These are phyloP conservation scores for Amesomyces nigricolor DNA, from an alignment of 2,329 filamentous ascomycete species.

Conservation along the genomic window DNA sequence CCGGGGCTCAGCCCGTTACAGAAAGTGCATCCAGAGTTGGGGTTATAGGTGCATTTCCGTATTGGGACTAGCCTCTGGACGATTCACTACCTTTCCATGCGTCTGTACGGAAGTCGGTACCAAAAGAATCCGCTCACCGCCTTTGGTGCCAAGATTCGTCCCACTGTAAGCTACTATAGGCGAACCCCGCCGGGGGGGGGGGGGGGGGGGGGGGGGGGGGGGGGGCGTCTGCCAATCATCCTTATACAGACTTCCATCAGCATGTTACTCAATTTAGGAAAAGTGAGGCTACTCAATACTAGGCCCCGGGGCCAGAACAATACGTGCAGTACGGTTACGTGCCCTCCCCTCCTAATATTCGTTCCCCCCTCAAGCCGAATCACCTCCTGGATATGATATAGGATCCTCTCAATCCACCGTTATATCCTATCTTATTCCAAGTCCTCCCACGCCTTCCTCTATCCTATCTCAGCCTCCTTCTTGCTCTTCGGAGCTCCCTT, in stretches of 20 bases:
- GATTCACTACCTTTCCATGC: too few species aligned
- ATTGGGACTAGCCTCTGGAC: too few species aligned
- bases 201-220: too few species aligned
- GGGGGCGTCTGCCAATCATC: too few species aligned
- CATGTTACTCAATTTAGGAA: not conserved
- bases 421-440: not conserved
- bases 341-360: conserved; percentile 3
- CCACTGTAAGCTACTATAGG: not conserved
- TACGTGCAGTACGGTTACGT: not conserved
- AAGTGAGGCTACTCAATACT: not conserved
- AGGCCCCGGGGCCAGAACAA: not conserved
- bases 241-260: too few species aligned
- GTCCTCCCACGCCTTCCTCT: not conserved
- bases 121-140: not conserved
- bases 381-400: conserved; percentile 3
- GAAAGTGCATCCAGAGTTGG: too few species aligned
- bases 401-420: conserved; percentile 15
- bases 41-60: too few species aligned
- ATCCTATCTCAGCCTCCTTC: not conserved
- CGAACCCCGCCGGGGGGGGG: too few species aligned
- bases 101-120: not conserved
- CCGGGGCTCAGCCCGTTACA: too few species aligned
- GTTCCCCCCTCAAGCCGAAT: conserved; percentile 1
- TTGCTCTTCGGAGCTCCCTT: conserved; percentile 4
- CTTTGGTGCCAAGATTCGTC: not conserved